Conservation (phyloP, 768 basidiomycete genomes). For the Serendipita indica region DNA sequence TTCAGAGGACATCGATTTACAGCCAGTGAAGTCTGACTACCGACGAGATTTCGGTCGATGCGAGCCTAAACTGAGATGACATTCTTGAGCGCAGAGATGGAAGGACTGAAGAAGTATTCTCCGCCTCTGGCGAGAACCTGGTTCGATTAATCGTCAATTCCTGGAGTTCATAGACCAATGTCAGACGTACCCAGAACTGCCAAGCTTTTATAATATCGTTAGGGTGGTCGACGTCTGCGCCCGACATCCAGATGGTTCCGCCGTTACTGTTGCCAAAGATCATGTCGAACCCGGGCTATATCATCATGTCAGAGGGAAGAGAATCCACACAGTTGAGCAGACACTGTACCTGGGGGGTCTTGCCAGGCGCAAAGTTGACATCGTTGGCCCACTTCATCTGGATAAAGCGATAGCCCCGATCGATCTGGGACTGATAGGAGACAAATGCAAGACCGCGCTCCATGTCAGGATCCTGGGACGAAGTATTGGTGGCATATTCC, state of each 20-base stretch:
- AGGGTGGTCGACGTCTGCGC: neutral
- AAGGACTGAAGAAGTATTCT: conserved; percentile 11
- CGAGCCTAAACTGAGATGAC: conserved; percentile 9
- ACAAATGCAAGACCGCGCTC: conserved; percentile 37
- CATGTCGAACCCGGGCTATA: neutral
- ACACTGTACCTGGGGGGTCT: neutral
- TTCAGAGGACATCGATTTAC: too few relatives aligned
- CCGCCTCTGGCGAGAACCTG: neutral
- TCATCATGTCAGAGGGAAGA: neutral
- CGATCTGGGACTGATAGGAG: conserved; percentile 25
- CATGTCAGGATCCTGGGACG: conserved; percentile 9
- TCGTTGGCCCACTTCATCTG: neutral
- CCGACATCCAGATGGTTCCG: neutral
- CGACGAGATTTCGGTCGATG: neutral
- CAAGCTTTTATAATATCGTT: neutral
- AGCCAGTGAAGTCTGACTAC: too few relatives aligned
- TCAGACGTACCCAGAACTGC: neutral
- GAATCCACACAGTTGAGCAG: neutral
- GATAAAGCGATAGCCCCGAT: conserved; percentile 27
- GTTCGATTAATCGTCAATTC: neutral
- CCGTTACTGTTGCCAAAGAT: conserved; percentile 4
- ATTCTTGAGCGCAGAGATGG: conserved; percentile 9
- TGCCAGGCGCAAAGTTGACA: neutral
- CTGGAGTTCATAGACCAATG: neutral
- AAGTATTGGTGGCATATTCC: neutral